Base-by-base conservation (phyloP, 202 grass and related monocot species). In the Panicum virgatum region DNA sequence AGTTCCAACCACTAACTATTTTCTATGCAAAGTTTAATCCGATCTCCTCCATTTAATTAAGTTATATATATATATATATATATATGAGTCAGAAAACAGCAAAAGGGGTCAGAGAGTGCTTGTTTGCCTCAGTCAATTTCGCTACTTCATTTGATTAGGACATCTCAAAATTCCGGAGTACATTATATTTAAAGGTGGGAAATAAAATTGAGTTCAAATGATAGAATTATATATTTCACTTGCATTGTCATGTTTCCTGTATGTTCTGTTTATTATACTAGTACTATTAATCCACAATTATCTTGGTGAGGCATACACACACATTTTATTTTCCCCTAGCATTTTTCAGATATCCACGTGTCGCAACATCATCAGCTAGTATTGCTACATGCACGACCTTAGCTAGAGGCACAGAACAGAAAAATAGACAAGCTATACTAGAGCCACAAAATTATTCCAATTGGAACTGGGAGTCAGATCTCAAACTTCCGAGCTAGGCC, bases 1-100 rank as follows among this genome's bases (percentile, higher is more conserved):
- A 75, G 67, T 73, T 73, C 68, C 50, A 88, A 84, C 86, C 61
- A 79, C 86, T 88, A 62, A 40, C 43, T 69, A 69, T 84, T 69
- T 60, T 27, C 3, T 79, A 68, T 50, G 27, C 42, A 51, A 79
- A 61, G 20, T 39, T 57, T 75, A 51, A 20, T 50, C 48, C 51
- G 80, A 75, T 67, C 45, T 66, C 36, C 62, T 86, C 71, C 48
- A 67, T 56, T 83, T 60, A n/a, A n/a, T n/a, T n/a, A 73, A 67
- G 61, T 38, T 34, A 70, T 82, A 70, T 70, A n/a, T n/a, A n/a
- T n/a, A n/a, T n/a, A n/a, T n/a, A n/a, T 72, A n/a, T 14, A n/a
- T n/a, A n/a, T n/a, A 39, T 22, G 22, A 38, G 45, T 22, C 29
- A 39, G 15, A 25, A 74, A 13, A 68, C 30, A 71, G 0, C 5